Conservation (phyloP, 495 filamentous ascomycete genomes). For the Pyrenula aspistea region DNA sequence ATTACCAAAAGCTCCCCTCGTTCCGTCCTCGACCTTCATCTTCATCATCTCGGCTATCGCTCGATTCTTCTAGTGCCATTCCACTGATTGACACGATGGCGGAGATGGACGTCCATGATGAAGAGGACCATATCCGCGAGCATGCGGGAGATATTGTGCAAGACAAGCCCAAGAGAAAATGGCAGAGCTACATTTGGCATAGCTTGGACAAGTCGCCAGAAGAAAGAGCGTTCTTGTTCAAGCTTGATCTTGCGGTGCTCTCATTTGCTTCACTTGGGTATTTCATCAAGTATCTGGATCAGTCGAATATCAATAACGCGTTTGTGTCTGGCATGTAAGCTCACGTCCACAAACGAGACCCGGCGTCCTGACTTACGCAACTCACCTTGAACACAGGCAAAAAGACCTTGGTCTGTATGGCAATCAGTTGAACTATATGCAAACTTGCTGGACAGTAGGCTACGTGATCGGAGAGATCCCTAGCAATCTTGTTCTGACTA, state of each 20-base stretch:
- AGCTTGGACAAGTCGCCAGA: conserved; percentile 48
- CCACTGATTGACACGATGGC: neutral
- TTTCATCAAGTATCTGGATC: conserved; percentile 48
- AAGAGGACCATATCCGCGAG: neutral
- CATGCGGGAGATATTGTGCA: conserved; percentile 9
- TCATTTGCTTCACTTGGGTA: conserved; percentile 44
- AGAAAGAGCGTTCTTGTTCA: conserved; percentile 47
- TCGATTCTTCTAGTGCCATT: neutral
- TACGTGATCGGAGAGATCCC: conserved; percentile 54
- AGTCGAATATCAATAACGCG: conserved; percentile 44
- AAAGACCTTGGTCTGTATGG: conserved; percentile 46
- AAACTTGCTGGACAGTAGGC: conserved; percentile 48
- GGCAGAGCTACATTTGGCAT: conserved; percentile 44
- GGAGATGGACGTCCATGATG: conserved; percentile 1
- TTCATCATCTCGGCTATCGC: neutral
- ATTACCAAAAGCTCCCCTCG: no score
- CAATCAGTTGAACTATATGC: conserved; percentile 39
- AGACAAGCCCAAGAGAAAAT: conserved; percentile 18
- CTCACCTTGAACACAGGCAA: conserved; percentile 28
- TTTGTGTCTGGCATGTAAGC: conserved; percentile 35
- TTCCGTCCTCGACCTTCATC: no score
- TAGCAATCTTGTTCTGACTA: conserved; percentile 44
- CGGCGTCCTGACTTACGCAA: neutral
- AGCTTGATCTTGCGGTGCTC: conserved; percentile 43
- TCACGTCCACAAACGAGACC: neutral